Evolutionary conservation across 2,329 filamentous ascomycete genomes (phyloP), one percentile per base, ranked within the genome.

Genomic region (Pseudopithomyces maydicus): DNA sequence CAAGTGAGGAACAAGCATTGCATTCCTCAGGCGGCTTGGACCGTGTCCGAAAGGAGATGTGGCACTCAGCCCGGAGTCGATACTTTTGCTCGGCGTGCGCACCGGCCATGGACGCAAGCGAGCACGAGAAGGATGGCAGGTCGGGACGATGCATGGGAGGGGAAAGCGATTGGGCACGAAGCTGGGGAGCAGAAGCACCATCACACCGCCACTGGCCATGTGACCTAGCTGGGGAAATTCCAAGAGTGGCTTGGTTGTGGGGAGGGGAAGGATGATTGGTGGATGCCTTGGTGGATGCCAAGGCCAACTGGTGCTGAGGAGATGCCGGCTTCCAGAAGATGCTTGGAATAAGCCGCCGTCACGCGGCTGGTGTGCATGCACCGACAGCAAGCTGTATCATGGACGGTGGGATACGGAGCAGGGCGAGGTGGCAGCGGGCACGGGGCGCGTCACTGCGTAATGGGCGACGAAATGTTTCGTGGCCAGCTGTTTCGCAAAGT

Each of bases 121-220:
- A 29, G 26, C 26, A 29, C 45, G 38, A 8, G 26, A 4, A 29
- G 26, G 26, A 29, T 29, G 26, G 26, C 26, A 29, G 26, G 26
- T 41, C 23, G 33, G 38, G 38, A 22, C 23, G 33, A 33, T 15
- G 26, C 38, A 47, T 54, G 54, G 50, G 52, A 42, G 44, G 23
- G n/a, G 56, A 50, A 54, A 61, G 45, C 54, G 64, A 66, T 67
- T 70, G 64, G 62, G 51, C 42, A 51, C 39, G 32, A 55, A 38
- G 54, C 14, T 29, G 26, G 26, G 26, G 52, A 57, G 32, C 53
- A 54, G 54, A 22, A 41, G 29, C 23, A 22, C 65, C 45, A 66
- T 65, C 70, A 74, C 71, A 74, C 72, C 71, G 72, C 71, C 62
- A 50, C 61, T 65, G 60, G 63, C 68, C 70, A 73, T 68, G 68